Conservation (phyloP, 208 protist species). For the Wallacemonas sp. region DNA sequence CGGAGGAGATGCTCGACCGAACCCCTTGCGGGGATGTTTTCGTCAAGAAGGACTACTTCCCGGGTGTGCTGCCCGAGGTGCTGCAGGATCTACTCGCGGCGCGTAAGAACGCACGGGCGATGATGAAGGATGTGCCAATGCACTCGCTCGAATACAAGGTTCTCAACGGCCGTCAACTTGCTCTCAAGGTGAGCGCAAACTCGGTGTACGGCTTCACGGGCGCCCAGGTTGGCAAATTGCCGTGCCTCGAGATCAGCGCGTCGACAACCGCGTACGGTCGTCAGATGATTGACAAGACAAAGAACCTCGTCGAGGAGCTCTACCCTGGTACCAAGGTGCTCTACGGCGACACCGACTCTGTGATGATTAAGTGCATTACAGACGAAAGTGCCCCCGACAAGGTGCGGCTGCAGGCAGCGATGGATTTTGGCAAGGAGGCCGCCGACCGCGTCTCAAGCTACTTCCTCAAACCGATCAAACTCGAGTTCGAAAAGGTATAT, state of each 20-base stretch:
- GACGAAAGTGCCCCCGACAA: conserved; percentile 66
- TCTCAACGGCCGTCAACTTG: conserved; percentile 98
- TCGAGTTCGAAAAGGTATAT: conserved; percentile 99
- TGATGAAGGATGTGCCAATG: conserved; percentile 85
- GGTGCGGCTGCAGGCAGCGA: conserved; percentile 53
- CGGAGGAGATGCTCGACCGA: conserved; percentile 62
- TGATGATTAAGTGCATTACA: conserved; percentile 96
- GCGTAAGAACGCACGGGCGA: conserved; percentile 65
- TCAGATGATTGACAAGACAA: conserved; percentile 99
- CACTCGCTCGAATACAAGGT: conserved; percentile 87
- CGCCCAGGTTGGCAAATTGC: conserved; percentile 97
- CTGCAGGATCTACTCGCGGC: conserved; percentile 80
- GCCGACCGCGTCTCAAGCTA: conserved; percentile 86
- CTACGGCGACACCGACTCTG: conserved; percentile 99
- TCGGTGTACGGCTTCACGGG: conserved; percentile 99
- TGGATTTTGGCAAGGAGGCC: conserved; percentile 90
- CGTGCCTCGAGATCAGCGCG: conserved; percentile 96
- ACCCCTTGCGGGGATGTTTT: conserved; percentile 78
- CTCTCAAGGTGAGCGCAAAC: conserved; percentile 99
- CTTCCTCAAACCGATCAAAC: conserved; percentile 96
- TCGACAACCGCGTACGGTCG: conserved; percentile 98
- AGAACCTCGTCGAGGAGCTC: conserved; percentile 91
- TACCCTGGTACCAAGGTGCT: conserved; percentile 98
- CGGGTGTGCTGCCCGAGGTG: conserved; percentile 85
- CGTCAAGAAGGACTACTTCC: conserved; percentile 71